Evolutionary conservation across 2,329 filamentous ascomycete species (phyloP), one percentile per base, ranked within the genome.

Genomic region (Sclerotinia nivalis): DNA sequence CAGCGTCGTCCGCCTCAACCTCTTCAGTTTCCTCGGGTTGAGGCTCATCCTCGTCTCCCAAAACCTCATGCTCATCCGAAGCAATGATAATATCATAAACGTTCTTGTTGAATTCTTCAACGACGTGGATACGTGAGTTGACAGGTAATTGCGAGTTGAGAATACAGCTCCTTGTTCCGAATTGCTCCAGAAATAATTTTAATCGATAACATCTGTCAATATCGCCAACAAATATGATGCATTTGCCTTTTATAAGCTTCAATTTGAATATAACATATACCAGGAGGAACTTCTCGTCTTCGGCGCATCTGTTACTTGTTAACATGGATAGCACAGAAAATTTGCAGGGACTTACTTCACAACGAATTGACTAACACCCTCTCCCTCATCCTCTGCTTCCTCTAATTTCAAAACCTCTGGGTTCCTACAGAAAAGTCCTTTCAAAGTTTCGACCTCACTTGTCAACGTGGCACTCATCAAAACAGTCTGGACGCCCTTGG

Each of bases 41-140:
- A 69, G 74, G 69, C 62, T 75, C 73, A 31, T 79, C 78, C 67
- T 90, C 88, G 28, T 88, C 86, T 18, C 91, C 93, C 15, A 97
- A 80, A 15, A 96, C 87, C 78, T 97, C 93, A 73, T 92, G 91
- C 78, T 97, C 94, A 76, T 99, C 96, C 0, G 93, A 94, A 0
- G 96, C 96, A 76, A 99, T 97, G 74, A 99, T 94, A 72, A 98
- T 97, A 76, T 99, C 95, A 84, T 99, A 99, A 9, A 98, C 89
- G 67, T 93, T 92, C 81, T 92, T 92, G 83, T 98, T 99, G 82
- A 99, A 99, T 79, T 98, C 93, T 76, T 98, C 92, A 3, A 99
- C 95, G 2, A 97, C 93, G 78, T 99, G 95, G 52, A 97, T 89
- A 71, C 96, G 87, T 1, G 92, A 96, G 77, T 97, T 97, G 74